Conservation (phyloP, 805 yeast species). For the Pichia ethanolica region DNA sequence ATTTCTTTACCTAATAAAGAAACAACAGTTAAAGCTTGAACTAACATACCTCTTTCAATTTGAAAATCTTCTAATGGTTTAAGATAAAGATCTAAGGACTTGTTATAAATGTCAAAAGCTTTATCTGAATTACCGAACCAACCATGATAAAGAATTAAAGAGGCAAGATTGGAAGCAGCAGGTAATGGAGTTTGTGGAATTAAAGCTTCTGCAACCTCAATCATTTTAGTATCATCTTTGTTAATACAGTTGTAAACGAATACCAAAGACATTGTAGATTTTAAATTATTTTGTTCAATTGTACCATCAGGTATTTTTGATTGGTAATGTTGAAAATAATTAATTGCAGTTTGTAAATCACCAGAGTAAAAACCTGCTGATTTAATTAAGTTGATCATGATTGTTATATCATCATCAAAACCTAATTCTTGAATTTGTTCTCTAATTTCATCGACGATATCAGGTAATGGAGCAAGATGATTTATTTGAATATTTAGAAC, state of each 20-base stretch:
- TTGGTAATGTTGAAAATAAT: conserved; percentile 20
- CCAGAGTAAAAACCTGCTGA: conserved; percentile 20
- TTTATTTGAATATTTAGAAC: neutral
- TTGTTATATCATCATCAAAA: conserved; percentile 11
- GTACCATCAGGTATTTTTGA: conserved; percentile 21
- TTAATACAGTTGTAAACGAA: conserved; percentile 19
- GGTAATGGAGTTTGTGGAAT: conserved; percentile 23
- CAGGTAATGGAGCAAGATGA: conserved; percentile 7
- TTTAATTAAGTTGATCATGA: conserved; percentile 14
- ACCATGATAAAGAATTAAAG: conserved; percentile 20
- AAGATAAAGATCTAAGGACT: conserved; percentile 16
- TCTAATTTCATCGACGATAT: conserved; percentile 12
- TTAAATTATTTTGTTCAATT: conserved; percentile 13
- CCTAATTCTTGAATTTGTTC: conserved; percentile 13
- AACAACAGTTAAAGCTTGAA: conserved; percentile 22
- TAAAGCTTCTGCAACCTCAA: conserved; percentile 21
- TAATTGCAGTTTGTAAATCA: conserved; percentile 18
- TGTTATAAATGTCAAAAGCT: conserved; percentile 28
- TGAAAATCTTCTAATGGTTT: conserved; percentile 14
- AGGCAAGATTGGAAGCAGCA: conserved; percentile 20
- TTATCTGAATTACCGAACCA: conserved; percentile 25
- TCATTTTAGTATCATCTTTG: conserved; percentile 8
- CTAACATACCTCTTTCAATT: conserved; percentile 17
- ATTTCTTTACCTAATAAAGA: conserved; percentile 22
- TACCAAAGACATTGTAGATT: conserved; percentile 18